phyloP scores from a whole-genome alignment of 176 grass and related monocot species.

The Ananas comosus region DNA sequence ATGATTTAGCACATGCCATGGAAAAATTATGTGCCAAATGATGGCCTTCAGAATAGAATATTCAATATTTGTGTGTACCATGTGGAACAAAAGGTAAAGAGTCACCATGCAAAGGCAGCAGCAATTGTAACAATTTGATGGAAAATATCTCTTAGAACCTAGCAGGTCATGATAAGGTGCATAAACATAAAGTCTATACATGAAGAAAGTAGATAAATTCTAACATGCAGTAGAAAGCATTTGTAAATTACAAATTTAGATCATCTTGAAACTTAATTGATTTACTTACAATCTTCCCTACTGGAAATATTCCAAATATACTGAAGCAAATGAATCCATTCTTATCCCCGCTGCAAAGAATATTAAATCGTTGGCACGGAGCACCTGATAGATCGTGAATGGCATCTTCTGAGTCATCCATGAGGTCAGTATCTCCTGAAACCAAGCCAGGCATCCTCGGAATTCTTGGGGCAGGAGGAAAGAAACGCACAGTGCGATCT shows the following conservation, averaged over 20 bases:
- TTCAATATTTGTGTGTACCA: too few relatives aligned
- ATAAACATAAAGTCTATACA: conserved; percentile 7
- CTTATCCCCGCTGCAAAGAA: conserved; percentile 70
- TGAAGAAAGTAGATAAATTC: not conserved
- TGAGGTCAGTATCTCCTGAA: conserved; percentile 53
- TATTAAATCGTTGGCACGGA: conserved; percentile 80
- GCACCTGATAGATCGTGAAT: conserved; percentile 58
- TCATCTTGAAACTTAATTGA: conserved; percentile 2
- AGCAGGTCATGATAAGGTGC: conserved; percentile 10
- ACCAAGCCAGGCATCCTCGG: conserved; percentile 77
- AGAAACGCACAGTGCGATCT: conserved; percentile 83
- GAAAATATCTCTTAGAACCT: not conserved
- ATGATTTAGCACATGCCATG: not conserved
- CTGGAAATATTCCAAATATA: conserved; percentile 96
- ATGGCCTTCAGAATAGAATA: too few relatives aligned
- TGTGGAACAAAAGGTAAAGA: not conserved
- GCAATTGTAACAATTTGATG: not conserved
- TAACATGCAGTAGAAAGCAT: too few relatives aligned
- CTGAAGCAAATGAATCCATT: conserved; percentile 94
- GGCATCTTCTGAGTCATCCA: conserved; percentile 54
- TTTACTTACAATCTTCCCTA: conserved; percentile 93
- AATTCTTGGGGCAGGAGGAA: conserved; percentile 81
- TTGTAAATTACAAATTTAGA: conserved; percentile 10
- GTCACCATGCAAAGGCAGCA: not conserved
- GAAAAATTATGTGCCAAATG: not conserved